Evolutionary conservation across 2,329 filamentous ascomycete genomes (phyloP), one percentile per base, ranked within the genome.

Genomic region (Verticillium albo-atrum): DNA sequence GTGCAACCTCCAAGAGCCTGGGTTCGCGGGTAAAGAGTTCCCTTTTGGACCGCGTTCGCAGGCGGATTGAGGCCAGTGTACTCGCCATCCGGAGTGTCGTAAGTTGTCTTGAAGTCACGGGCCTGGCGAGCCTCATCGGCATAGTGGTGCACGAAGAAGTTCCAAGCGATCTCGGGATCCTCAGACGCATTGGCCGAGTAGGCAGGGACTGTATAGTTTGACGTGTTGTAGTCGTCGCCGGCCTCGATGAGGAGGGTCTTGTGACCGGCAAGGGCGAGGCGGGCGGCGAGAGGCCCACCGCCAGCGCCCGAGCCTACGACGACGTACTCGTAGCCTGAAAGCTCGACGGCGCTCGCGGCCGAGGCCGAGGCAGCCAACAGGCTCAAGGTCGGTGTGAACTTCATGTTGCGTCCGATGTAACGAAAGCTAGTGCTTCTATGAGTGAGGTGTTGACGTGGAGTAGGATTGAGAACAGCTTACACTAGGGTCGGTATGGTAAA

Each of bases 111-210:
- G 65, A 74, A 81, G 68, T 89, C 84, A 56, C 76, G 74, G 25
- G 79, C 75, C 63, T 85, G 81, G 37, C 80, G 76, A 25, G 71
- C 69, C 52, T 82, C 72, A 61, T 87, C 78, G 9, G 77, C 74
- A 66, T 87, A 88, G 69, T 88, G 85, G 53, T 79, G 78, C n/a
- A 87, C 82, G 63, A 82, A 89, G 71, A 83, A 88, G 69, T 86
- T 82, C 86, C 86, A 89, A 53, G 77, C 73, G 64, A 86, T 77
- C 20, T 78, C 76, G 26, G 76, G 75, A 61, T 87, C 81, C 65
- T 87, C 82, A 12, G 82, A 84, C 2, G 81, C 77, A 23, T 78
- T 75, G 54, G 78, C 77, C 25, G 80, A 78, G 65, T 83, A 78
- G 2, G 82, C 79, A 6, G 85, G 84, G 5, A 86, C 77, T 10